Evolutionary conservation across 2,329 filamentous ascomycete genomes (phyloP), one percentile per base, ranked within the genome.

Genomic region (Colletotrichum gloeosporioides): DNA sequence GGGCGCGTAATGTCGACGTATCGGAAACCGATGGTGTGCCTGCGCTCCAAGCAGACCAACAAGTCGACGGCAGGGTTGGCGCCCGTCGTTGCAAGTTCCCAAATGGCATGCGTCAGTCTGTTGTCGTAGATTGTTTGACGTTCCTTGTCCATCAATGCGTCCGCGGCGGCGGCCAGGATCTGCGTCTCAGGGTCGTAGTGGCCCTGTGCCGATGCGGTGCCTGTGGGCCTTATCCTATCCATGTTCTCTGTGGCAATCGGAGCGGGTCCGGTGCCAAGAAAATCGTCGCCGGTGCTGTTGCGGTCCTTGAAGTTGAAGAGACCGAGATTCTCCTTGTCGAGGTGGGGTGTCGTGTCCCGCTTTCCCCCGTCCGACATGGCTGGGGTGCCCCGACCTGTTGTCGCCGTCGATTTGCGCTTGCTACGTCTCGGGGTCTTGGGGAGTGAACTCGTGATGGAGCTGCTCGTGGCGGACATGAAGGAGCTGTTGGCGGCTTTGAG

Each of bases 51-150:
- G 82, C 97, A 99, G 8, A 98, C 95, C 1, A 99, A 88, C 22
- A 99, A 87, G 84, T 99, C 97, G 0, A 98, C 95, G 1, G 97
- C 96, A 0, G 97, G 97, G 82, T 99, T 99, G 3, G 96, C 96
- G 66, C 96, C 94, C 1, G 93, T 94, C 0, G 96, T 99, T 2
- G 97, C 96, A 22, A 98, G 90, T 76, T 96, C 94, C 97, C 97
- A 99, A 79, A 98, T 99, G 13, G 95, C 93, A 80, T 98, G 95
- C 0, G 97, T 99, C 16, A 99, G 90, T 4, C 96, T 93, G 71
- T 90, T 92, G 82, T 99, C 96, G 83, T 98, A 99, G 9, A 90
- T 92, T 74, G 90, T 88, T 81, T 95, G 93, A 8, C 95, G 91
- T 82, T 96, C 93, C 78, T 92, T 92, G 75, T 95, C 93, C 1